A percentile compares a stretch with the other conserved stretches of the same genome.
These are phyloP conservation scores for Linaria vulgaris DNA, from an alignment of 257 asterid species.

Conservation along the genomic window DNA sequence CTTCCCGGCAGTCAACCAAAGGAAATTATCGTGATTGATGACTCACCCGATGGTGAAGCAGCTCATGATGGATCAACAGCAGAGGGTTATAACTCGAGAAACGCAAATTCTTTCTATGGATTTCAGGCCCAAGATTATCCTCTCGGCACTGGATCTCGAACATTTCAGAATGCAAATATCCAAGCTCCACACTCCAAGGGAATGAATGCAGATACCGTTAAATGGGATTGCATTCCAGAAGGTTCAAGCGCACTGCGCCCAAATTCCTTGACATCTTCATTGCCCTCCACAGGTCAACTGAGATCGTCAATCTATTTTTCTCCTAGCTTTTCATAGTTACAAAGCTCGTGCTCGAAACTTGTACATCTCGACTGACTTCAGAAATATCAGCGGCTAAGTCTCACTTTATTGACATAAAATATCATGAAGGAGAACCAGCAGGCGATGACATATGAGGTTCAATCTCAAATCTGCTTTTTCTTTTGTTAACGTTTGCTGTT, in stretches of 20 bases:
- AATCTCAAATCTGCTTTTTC: constrained; percentile 18
- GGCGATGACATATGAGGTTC: constrained; percentile 31
- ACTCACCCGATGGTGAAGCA: constrained; percentile 39
- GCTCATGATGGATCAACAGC: constrained; percentile 20
- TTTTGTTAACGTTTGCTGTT: constrained; percentile 18
- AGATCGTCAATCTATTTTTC: constrained; percentile 37
- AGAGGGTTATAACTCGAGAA: constrained; percentile 26
- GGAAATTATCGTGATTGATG: constrained; percentile 52
- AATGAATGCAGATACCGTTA: constrained; percentile 27
- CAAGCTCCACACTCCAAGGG: constrained; percentile 33
- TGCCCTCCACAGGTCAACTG: constrained; percentile 30
- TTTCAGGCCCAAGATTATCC: constrained; percentile 36
- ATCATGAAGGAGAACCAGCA: constrained; percentile 21
- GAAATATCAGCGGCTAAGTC: constrained; percentile 15
- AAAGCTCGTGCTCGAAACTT: constrained; percentile 20
- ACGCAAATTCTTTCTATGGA: constrained; percentile 31
- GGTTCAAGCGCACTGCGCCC: constrained; percentile 23
- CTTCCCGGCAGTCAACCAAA: constrained; percentile 29
- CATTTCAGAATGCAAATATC: constrained; percentile 28
- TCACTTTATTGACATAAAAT: constrained; percentile 13
- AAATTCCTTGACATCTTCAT: constrained; percentile 30
- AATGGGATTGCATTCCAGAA: constrained; percentile 44
- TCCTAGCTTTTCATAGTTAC: constrained; percentile 37
- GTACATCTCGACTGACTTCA: not conserved
- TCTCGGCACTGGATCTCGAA: constrained; percentile 33